Base-by-base conservation (phyloP, 148 eudicot genomes). In the Rhododendron griersonianum region DNA sequence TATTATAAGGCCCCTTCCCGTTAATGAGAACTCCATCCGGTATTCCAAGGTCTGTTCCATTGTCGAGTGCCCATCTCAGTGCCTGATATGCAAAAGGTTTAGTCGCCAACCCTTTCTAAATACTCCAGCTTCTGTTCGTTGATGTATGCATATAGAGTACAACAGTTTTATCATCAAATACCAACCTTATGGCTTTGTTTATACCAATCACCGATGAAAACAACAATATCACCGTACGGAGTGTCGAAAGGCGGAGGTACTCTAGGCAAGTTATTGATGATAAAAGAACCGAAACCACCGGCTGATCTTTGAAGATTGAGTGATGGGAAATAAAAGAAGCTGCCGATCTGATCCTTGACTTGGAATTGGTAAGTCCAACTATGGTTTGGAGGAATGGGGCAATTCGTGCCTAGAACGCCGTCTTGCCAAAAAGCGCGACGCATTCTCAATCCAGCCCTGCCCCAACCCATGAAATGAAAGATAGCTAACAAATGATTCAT, bases 1-100 rank as follows among this genome's bases (percentile, higher is more conserved):
- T 28, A 28, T 28, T 28, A 28, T 90, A 96, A 33, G 99, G 99
- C 25, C 99, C 99, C 91, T 93, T 97, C 61, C 99, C 99, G 85
- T 97, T 97, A 15, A 97, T 94, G 80, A 97, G 90, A 87, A 96
- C 98, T 82, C 99, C 99, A 89, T 96, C 96, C 3, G 98, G 98
- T 98, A 93, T 95, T 84, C 99, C 95, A 21, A 96, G 98, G 59
- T 92, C 92, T 84, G 88, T 92, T 78, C 98, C 99, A 44, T 87
- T 91, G 82, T 95, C 89, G n/a, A 96, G 94, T 30, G 92, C 81
- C 89, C 78, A 93, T 91, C 99, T 96, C 91, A 95, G 88, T 80
- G 92, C 95, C 99, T 97, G 86, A 11, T 84, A 63, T 63, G 48
- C 41, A 84, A 77, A 41, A 9, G 71, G n/a, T 3, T 61, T 61